phyloP scores from a whole-genome alignment of 1,139 yeast genomes.

The Candida tropicalis region DNA sequence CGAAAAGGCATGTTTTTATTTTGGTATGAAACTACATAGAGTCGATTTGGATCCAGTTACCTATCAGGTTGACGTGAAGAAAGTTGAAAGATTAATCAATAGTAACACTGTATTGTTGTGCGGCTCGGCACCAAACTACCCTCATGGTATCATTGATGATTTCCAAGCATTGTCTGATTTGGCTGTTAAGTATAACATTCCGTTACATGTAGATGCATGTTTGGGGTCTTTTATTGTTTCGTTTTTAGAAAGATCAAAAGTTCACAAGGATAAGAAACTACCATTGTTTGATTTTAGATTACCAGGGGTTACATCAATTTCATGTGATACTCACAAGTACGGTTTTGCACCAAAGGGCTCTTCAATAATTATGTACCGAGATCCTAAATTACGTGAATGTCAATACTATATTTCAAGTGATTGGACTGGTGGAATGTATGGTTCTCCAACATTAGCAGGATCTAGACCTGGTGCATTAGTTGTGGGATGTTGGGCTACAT shows the following conservation, averaged over 20 bases:
- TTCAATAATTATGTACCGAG: conserved; percentile 86
- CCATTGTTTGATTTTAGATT: conserved; percentile 84
- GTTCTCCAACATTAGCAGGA: conserved; percentile 95
- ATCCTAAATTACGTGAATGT: conserved; percentile 62
- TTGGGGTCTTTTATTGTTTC: conserved; percentile 90
- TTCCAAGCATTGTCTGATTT: conserved; percentile 70
- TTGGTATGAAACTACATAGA: conserved; percentile 81
- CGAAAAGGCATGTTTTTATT: conserved; percentile 90
- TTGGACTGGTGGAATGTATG: conserved; percentile 96
- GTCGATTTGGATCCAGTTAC: conserved; percentile 75
- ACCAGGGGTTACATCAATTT: conserved; percentile 94
- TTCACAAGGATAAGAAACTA: conserved; percentile 41
- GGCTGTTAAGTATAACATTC: conserved; percentile 66
- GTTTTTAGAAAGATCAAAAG: conserved; percentile 68
- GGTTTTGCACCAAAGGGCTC: conserved; percentile 99
- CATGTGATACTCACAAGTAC: conserved; percentile 97
- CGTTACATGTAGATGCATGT: conserved; percentile 94
- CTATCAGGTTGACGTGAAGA: conserved; percentile 64
- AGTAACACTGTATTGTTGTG: conserved; percentile 78
- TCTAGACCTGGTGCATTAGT: conserved; percentile 96
- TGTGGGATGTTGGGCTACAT: conserved; percentile 97
- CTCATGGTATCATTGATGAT: conserved; percentile 94
- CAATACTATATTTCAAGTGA: conserved; percentile 84
- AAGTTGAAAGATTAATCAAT: conserved; percentile 68
- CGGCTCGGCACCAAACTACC: conserved; percentile 96